Conservation (phyloP, 768 basidiomycete species). For the Boletus barrowsii region DNA sequence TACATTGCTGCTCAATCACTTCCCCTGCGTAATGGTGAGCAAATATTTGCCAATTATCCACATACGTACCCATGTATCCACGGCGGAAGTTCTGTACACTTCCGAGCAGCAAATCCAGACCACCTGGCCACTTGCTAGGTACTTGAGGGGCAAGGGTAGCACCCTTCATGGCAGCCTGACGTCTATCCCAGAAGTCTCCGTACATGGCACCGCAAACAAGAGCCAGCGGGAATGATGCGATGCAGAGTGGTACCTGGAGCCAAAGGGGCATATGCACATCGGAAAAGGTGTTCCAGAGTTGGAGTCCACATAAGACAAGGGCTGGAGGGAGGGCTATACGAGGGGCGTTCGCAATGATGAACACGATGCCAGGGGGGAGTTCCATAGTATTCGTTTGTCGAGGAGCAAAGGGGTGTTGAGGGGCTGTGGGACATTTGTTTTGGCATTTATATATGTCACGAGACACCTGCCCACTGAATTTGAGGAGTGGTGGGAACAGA, state of each 20-base stretch:
- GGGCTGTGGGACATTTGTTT: neutral
- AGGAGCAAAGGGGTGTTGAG: neutral
- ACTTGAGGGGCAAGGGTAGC: slow-evolving; percentile 35
- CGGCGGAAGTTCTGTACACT: slow-evolving; percentile 21
- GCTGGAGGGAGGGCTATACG: slow-evolving; percentile 18
- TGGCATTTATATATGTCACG: slow-evolving; percentile 5
- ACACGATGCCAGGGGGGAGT: slow-evolving; percentile 35
- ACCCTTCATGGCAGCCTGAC: slow-evolving; percentile 17
- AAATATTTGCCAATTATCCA: neutral
- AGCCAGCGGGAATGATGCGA: slow-evolving; percentile 25
- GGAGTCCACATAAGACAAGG: slow-evolving; percentile 14
- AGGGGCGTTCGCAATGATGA: slow-evolving; percentile 26
- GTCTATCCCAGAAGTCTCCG: slow-evolving; percentile 11
- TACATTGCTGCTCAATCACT: slow-evolving; percentile 18
- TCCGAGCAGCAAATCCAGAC: slow-evolving; percentile 32
- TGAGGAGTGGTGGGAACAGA: neutral
- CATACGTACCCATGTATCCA: slow-evolving; percentile 30
- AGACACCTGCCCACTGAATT: neutral
- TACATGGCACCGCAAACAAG: slow-evolving; percentile 15
- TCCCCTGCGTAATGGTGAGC: slow-evolving; percentile 25
- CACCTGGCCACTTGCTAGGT: slow-evolving; percentile 35
- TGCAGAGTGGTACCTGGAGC: slow-evolving; percentile 13
- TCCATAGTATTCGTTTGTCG: slow-evolving; percentile 14
- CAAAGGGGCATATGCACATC: slow-evolving; percentile 10
- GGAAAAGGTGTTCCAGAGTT: slow-evolving; percentile 8